Conservation (phyloP, 2,329 filamentous ascomycete genomes). For the Aspergillus hiratsukae region DNA sequence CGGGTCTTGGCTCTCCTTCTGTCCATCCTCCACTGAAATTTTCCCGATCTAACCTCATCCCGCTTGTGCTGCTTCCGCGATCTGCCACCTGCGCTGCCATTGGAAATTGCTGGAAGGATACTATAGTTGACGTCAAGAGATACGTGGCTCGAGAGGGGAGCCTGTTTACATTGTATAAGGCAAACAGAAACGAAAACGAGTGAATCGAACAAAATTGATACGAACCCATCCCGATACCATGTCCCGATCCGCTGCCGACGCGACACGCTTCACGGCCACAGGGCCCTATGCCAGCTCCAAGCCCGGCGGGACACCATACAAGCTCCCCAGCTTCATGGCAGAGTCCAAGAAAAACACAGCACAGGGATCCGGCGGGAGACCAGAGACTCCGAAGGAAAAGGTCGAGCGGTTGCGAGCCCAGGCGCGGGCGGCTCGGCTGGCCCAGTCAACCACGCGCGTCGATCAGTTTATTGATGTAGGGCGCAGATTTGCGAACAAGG, state of each 20-base stretch:
- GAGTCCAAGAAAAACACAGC: constrained; percentile 13
- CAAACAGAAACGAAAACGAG: background rate
- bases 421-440: constrained; percentile 61
- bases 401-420: constrained; percentile 65
- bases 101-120: background rate
- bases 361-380: constrained; percentile 22
- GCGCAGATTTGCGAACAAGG: constrained; percentile 55
- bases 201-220: background rate
- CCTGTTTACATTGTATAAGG: background rate
- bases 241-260: constrained; percentile 47
- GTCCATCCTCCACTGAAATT: constrained; percentile 20
- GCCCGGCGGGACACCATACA: constrained; percentile 28
- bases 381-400: constrained; percentile 65
- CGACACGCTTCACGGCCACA: constrained; percentile 49
- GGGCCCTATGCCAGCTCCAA: constrained; percentile 46
- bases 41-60: constrained; percentile 20
- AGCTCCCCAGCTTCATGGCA: constrained; percentile 27
- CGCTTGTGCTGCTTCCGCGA: constrained; percentile 6
- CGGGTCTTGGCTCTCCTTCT: constrained; percentile 20
- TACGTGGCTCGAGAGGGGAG: background rate
- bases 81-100: constrained; percentile 5
- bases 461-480: constrained; percentile 53
- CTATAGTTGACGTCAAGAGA: background rate
- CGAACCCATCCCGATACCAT: constrained; percentile 22
- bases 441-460: constrained; percentile 52